These are phyloP conservation scores for Phyllosticta citrichinensis DNA, from an alignment of 2,329 filamentous ascomycete species.

Conservation along the genomic window DNA sequence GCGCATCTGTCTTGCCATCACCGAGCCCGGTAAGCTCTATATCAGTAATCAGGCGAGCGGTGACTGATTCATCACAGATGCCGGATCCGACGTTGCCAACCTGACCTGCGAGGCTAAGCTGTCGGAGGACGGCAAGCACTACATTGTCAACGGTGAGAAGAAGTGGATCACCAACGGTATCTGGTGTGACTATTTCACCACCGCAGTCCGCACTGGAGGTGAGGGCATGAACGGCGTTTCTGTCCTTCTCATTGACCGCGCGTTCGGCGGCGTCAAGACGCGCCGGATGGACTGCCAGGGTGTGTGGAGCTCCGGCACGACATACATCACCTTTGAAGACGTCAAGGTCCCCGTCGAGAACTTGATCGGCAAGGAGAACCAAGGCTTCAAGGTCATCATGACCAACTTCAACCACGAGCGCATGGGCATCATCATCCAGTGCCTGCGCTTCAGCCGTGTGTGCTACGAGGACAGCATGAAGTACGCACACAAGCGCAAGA, in stretches of 20 bases:
- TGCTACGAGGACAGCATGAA: conserved; percentile 96
- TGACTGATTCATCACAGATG: conserved; percentile 47
- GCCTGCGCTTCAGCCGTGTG: conserved; percentile 85
- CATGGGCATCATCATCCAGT: conserved; percentile 97
- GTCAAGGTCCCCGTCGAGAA: conserved; percentile 99
- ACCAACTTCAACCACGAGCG: conserved; percentile 60
- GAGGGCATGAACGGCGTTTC: conserved; percentile 88
- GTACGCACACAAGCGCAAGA: conserved; percentile 93
- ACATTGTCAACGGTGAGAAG: conserved; percentile 99
- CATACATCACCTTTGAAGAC: conserved; percentile 96
- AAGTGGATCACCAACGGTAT: conserved; percentile 99
- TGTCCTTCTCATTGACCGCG: conserved; percentile 84
- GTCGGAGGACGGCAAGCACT: conserved; percentile 92
- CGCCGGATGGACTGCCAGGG: conserved; percentile 97
- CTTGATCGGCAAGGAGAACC: conserved; percentile 93
- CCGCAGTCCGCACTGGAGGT: conserved; percentile 81
- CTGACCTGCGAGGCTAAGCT: conserved; percentile 92
- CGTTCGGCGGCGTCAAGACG: conserved; percentile 74
- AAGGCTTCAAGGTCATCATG: conserved; percentile 71
- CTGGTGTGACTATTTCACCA: conserved; percentile 96
- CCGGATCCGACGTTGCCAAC: conserved; percentile 90
- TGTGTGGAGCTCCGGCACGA: conserved; percentile 90
- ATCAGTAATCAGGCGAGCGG: conserved; percentile 9
- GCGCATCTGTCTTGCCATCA: conserved; percentile 95
- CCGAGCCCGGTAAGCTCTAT: conserved; percentile 52